Evolutionary conservation across 192 early-diverging fungal genomes (phyloP), one percentile per base, ranked within the genome.

Genomic region (Anaeromyces robustus): DNA sequence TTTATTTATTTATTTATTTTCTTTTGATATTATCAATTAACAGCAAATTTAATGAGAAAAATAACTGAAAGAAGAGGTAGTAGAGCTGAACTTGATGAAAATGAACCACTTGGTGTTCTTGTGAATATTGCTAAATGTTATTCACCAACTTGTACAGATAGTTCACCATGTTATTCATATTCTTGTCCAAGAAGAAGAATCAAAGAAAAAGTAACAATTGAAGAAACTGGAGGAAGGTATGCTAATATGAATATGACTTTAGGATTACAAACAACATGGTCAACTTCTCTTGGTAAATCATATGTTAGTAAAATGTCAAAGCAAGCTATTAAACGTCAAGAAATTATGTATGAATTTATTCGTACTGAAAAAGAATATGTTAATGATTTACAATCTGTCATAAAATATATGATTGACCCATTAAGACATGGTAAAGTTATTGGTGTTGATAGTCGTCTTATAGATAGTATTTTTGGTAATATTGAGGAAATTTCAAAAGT

Each of bases 281-380:
- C 52, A 7, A n/a, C 52, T 22, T 68, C 52, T 7, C 18, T 68
- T 68, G 52, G 52, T n/a, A 68, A 68, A 68, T 68, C 52, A 9
- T 68, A 68, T 68, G 52, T 68, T 68, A 9, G 52, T 68, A 68
- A 68, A n/a, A n/a, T 96, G 7, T 92, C 92, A 18, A 85, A 90
- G 34, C 80, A 88, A 31, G 95, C 97, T 82, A 89, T 92, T 78
- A 94, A 95, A 82, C 90, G 96, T 0, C 97, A 99, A 83, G 96
- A 99, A 86, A 89, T 91, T 32, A 94, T 99, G 82, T 97, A 92
- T 83, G 97, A 99, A 86, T 81, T 97, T 78, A 93, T 97, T 30
- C 91, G 94, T 77, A 96, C 93, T 11, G 95, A 99, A 83, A 92
- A 92, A 81, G 94, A 97, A 82, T 99, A 95, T 89, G 94, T 97